Conservation (phyloP, 345 rosid species). For the Pelargonium nanum region DNA sequence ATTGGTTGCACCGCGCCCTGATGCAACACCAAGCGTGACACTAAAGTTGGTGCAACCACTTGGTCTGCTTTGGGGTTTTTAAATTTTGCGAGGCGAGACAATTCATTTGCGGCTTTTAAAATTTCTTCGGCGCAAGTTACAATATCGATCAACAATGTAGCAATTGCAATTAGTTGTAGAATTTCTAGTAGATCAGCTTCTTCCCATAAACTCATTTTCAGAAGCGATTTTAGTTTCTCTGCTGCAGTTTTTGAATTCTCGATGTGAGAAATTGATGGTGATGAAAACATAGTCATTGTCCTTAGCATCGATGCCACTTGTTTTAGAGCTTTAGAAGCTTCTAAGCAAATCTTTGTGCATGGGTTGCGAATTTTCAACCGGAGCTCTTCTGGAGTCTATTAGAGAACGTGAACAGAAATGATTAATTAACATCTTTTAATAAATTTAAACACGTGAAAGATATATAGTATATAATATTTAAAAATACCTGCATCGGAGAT, state of each 20-base stretch:
- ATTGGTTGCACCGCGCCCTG: slow-evolving; percentile 1
- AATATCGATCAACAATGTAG: slow-evolving; percentile 25
- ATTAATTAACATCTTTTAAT: too few species aligned
- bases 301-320: slow-evolving; percentile 19
- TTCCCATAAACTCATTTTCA: slow-evolving; percentile 14
- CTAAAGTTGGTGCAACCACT: not conserved
- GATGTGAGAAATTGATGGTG: slow-evolving; percentile 4
- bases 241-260: slow-evolving; percentile 17
- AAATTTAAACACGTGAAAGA: too few species aligned
- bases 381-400: slow-evolving; percentile 18
- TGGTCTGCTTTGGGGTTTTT: slow-evolving; percentile 5
- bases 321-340: slow-evolving; percentile 27
- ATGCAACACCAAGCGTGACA: not conserved
- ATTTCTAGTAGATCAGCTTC: slow-evolving; percentile 9
- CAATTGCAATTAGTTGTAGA: slow-evolving; percentile 12
- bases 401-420: too few species aligned
- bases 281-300: slow-evolving; percentile 15
- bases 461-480: too few species aligned
- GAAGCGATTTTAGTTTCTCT: slow-evolving; percentile 9
- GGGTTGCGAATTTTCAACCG: slow-evolving; percentile 15
- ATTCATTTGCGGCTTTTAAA: slow-evolving; percentile 20
- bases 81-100: slow-evolving; percentile 18
- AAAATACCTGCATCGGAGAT: too few species aligned
- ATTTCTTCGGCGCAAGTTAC: slow-evolving; percentile 22
- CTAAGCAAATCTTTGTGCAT: slow-evolving; percentile 18